phyloP scores from a whole-genome alignment of 805 yeast genomes.

The Lipomyces sp. region DNA sequence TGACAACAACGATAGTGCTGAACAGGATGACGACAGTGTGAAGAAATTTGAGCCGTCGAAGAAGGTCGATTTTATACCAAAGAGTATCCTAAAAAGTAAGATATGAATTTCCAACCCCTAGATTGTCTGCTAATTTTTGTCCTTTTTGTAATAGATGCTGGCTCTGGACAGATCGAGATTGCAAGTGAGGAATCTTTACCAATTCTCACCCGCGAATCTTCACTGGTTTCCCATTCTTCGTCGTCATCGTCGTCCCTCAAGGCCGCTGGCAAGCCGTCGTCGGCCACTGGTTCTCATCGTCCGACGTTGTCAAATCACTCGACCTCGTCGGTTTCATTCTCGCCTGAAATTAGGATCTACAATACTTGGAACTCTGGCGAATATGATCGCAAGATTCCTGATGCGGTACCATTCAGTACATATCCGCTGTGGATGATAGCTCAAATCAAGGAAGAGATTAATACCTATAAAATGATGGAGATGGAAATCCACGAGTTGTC shows the following conservation, averaged over 20 bases:
- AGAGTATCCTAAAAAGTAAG: conserved; percentile 30
- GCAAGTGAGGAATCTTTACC: conserved; percentile 8
- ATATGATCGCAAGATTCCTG: conserved; percentile 65
- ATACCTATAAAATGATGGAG: conserved; percentile 66
- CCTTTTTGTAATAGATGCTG: not conserved
- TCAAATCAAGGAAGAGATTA: conserved; percentile 82
- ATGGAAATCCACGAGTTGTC: conserved; percentile 87
- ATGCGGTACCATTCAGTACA: conserved; percentile 28
- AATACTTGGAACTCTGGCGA: conserved; percentile 83
- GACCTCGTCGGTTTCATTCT: conserved; percentile 58
- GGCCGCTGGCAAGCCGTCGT: not conserved
- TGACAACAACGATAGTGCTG: not conserved
- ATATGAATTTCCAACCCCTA: not conserved
- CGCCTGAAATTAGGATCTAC: conserved; percentile 79
- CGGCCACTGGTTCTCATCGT: too few species aligned
- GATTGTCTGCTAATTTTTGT: not conserved
- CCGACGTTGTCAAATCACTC: conserved; percentile 2
- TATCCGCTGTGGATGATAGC: conserved; percentile 63
- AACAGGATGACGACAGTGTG: conserved; percentile 7
- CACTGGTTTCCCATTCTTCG: conserved; percentile 21
- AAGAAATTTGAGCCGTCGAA: conserved; percentile 11
- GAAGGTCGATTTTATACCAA: conserved; percentile 16
- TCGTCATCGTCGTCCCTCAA: conserved; percentile 18
- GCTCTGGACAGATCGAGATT: not conserved
- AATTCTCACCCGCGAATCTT: conserved; percentile 24